A percentile compares a stretch with the other conserved stretches of the same genome.
phyloP scores from a whole-genome alignment of 306 rosid genomes.

The Sicyos edulis region DNA sequence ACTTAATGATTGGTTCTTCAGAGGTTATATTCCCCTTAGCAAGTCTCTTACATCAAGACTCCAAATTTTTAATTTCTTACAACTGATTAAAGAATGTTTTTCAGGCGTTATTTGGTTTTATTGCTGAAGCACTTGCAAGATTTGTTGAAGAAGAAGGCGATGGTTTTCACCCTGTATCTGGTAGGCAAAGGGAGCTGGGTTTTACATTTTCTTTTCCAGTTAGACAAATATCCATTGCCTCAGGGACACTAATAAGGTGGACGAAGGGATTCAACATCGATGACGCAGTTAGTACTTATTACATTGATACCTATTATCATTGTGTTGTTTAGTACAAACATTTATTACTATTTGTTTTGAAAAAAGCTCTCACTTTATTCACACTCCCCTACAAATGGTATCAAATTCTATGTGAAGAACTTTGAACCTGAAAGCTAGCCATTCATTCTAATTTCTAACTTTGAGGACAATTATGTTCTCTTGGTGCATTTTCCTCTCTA shows the following conservation, averaged over 20 bases:
- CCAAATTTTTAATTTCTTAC: background rate
- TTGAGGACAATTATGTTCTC: background rate
- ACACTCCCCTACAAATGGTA: background rate
- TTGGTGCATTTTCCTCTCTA: background rate
- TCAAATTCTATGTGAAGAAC: background rate
- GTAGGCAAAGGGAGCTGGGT: constrained; percentile 92
- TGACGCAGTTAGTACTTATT: constrained; percentile 47
- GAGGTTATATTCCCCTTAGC: constrained; percentile 49
- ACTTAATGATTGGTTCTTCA: constrained; percentile 77
- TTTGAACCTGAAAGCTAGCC: background rate
- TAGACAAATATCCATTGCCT: constrained; percentile 72
- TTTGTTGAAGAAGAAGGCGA: constrained; percentile 79
- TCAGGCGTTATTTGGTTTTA: constrained; percentile 85
- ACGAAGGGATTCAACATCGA: constrained; percentile 86
- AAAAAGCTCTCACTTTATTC: background rate
- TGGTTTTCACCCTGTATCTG: constrained; percentile 67
- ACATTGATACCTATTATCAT: constrained; percentile 22
- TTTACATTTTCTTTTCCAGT: constrained; percentile 97
- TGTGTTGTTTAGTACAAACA: constrained; percentile 9
- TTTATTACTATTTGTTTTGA: background rate
- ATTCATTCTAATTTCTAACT: background rate
- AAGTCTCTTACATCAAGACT: constrained; percentile 4
- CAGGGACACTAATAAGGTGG: constrained; percentile 90
- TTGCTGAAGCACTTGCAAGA: constrained; percentile 65
- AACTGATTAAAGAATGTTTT: constrained; percentile 27